Percentiles rank a stretch among this genome's conserved stretches.
Conservation (phyloP, 2,329 filamentous ascomycete species). For the Ophiostoma montium region DNA sequence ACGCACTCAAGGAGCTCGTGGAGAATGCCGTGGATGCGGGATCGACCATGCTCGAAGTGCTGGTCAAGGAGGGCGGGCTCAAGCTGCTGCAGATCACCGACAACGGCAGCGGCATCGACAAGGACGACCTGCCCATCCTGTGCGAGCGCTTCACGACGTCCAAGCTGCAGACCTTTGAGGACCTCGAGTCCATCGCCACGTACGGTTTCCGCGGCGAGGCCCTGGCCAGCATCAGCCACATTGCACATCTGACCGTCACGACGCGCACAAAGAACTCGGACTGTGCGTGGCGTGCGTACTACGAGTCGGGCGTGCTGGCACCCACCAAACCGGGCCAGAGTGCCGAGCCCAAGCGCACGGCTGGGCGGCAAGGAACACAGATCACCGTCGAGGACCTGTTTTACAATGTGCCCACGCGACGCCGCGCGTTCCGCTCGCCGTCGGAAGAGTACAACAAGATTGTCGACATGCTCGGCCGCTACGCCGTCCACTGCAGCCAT, state of each 20-base stretch:
- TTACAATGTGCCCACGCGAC: conserved; percentile 84
- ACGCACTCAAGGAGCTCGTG: conserved; percentile 90
- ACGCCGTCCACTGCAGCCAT: conserved; percentile 81
- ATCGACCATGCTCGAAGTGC: conserved; percentile 74
- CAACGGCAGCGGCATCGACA: conserved; percentile 93
- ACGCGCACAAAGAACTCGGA: conserved; percentile 82
- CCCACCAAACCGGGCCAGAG: conserved; percentile 79
- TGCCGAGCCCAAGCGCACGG: conserved; percentile 72
- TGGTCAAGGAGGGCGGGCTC: conserved; percentile 88
- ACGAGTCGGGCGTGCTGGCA: conserved; percentile 66
- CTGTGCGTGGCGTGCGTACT: conserved; percentile 82
- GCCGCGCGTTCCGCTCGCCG: conserved; percentile 76
- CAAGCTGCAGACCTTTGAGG: conserved; percentile 86
- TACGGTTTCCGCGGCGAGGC: conserved; percentile 98
- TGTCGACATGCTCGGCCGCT: conserved; percentile 82
- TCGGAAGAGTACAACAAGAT: conserved; percentile 98
- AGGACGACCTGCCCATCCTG: conserved; percentile 79
- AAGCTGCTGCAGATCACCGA: conserved; percentile 95
- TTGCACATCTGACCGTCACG: conserved; percentile 87
- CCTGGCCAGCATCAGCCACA: conserved; percentile 93
- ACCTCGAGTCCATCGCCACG: conserved; percentile 75
- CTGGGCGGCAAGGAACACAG: conserved; percentile 80
- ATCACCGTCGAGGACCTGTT: conserved; percentile 96
- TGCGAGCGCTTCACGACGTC: conserved; percentile 96
- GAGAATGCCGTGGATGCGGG: conserved; percentile 98